Conservation (phyloP, 2,329 filamentous ascomycete genomes). For the Rachicladosporium sp. region DNA sequence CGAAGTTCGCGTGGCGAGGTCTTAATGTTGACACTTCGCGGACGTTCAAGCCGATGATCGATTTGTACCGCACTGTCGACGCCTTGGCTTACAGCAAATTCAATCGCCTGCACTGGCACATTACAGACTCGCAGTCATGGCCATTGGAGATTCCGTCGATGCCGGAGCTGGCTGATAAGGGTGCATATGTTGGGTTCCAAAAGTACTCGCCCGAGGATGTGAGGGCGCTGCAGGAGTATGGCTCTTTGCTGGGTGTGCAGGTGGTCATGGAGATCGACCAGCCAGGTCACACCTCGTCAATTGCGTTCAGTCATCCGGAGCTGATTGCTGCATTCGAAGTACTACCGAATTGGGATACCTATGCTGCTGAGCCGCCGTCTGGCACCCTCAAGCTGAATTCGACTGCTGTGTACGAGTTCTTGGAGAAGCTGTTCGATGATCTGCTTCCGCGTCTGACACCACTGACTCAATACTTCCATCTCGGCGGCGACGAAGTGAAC, state of each 20-base stretch:
- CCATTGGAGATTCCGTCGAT: constrained; percentile 67
- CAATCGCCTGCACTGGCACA: constrained; percentile 69
- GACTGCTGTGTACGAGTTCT: constrained; percentile 54
- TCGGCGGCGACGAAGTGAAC: constrained; percentile 80
- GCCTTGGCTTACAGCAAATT: constrained; percentile 68
- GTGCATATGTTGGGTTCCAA: constrained; percentile 56
- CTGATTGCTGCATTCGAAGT: constrained; percentile 53
- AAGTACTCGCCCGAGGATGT: constrained; percentile 58
- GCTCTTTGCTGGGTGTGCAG: constrained; percentile 53
- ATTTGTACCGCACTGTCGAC: constrained; percentile 66
- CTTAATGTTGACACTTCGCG: constrained; percentile 68
- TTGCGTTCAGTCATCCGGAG: constrained; percentile 55
- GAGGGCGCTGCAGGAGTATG: constrained; percentile 56
- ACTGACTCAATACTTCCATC: constrained; percentile 68
- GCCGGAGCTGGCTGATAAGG: constrained; percentile 58
- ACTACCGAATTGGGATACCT: constrained; percentile 41
- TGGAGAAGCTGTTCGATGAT: constrained; percentile 62
- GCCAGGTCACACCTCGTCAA: constrained; percentile 64
- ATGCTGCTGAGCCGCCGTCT: constrained; percentile 42
- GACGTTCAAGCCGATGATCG: constrained; percentile 54
- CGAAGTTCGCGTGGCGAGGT: constrained; percentile 65
- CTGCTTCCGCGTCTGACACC: constrained; percentile 58
- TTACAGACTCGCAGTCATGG: constrained; percentile 77
- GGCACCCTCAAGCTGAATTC: constrained; percentile 66
- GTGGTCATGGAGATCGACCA: constrained; percentile 69